phyloP scores from a whole-genome alignment of 2,329 filamentous ascomycete genomes.

The Colletotrichum spinosum region DNA sequence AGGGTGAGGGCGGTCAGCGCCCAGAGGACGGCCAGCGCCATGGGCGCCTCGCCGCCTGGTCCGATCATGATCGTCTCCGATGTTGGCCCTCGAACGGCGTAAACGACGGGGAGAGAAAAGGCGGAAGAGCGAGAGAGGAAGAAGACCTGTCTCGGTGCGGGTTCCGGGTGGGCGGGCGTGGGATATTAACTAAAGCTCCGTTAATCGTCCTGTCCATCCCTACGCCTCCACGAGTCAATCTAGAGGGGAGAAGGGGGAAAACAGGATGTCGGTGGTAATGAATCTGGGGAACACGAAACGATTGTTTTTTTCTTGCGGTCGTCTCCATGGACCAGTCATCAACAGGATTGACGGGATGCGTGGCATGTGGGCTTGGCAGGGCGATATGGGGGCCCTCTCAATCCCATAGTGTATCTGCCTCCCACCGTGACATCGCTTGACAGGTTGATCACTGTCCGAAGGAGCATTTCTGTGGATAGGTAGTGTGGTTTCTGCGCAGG shows the following conservation, averaged over 20 bases:
- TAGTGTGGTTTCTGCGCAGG: too few species aligned
- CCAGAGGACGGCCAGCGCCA: conserved; percentile 44
- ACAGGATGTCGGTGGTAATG: not conserved
- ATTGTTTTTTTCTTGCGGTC: not conserved
- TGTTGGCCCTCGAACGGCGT: conserved; percentile 14
- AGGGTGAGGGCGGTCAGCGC: conserved; percentile 40
- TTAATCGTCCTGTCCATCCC: conserved; percentile 19
- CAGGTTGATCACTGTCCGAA: too few species aligned
- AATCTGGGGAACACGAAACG: conserved; percentile 9
- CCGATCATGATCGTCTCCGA: conserved; percentile 29
- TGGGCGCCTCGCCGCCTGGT: conserved; percentile 35
- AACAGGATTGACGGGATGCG: too few species aligned
- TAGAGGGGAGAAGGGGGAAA: conserved; percentile 1
- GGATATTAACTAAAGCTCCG: conserved; percentile 19
- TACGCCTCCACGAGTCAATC: conserved; percentile 15
- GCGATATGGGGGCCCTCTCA: too few species aligned
- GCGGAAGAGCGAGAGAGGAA: conserved; percentile 4
- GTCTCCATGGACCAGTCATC: too few species aligned
- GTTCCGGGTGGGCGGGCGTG: conserved; percentile 7
- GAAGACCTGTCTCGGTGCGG: not conserved
- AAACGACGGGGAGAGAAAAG: not conserved
- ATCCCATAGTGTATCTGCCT: too few species aligned
- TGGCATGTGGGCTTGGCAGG: too few species aligned
- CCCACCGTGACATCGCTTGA: too few species aligned
- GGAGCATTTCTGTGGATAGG: too few species aligned